Base-by-base conservation (phyloP, 2,329 filamentous ascomycete genomes). In the Cadophora sp. region DNA sequence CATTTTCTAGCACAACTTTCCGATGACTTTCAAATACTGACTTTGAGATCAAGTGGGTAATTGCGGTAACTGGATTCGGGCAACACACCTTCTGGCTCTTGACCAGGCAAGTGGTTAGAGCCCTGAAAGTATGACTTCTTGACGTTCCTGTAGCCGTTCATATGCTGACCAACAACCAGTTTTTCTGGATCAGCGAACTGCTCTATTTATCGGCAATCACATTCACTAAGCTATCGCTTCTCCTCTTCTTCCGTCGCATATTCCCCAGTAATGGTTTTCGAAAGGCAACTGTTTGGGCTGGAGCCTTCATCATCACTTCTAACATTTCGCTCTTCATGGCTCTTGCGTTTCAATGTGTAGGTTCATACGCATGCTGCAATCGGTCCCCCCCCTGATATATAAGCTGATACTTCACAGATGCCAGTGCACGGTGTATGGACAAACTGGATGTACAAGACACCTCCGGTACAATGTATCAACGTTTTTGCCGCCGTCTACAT, bases 381-480 rank as follows among this genome's bases (percentile, higher is more conserved):
- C 34, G 14, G 14, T 58, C 31, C 7, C 19, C 19, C 11, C 5
- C 40, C 40, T 43, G 9, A 12, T 8, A 8, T 37, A 11, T 4
- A 34, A 37, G 34, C 34, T 37, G 7, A 37, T 27, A 4, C 12
- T 40, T 19, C n/a, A 26, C 11, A 59, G 56, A 26, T 70, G 27
- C 68, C 68, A 24, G 26, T 70, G 2, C 60, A 64, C 14, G 68
- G 69, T 11, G 40, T 50, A 1, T 70, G 69, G 69, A 64, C 48
- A 16, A 69, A 70, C 24, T 70, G 69, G 69, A 67, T 62, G 59
- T 70, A 67, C 37, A 67, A 66, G n/a, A 40, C n/a, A 8, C 62
- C 63, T 19, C 66, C 61, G 1, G 48, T 65, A 9, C 65, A 68
- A 31, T 70, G 69, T 24, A 64, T 70, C 29, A 43, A 68, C 51